phyloP scores from a whole-genome alignment of 2,329 filamentous ascomycete species.

The Fusarium gaditjirri region DNA sequence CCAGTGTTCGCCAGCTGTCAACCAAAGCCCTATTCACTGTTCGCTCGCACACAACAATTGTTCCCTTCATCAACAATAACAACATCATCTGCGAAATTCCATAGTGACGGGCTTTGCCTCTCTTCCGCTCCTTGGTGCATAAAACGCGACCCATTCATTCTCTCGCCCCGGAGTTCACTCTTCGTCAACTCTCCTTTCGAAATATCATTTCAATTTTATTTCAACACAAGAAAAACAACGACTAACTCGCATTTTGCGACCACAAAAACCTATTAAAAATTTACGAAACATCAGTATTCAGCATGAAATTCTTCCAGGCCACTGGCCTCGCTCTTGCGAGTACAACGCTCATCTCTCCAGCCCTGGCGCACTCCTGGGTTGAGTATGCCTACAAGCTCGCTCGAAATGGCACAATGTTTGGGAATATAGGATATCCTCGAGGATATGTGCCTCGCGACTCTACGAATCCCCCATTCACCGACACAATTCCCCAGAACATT shows the following conservation, averaged over 20 bases:
- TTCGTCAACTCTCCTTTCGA: slow-evolving; percentile 26
- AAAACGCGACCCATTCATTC: slow-evolving; percentile 35
- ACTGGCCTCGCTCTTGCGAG: slow-evolving; percentile 38
- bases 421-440: slow-evolving; percentile 78
- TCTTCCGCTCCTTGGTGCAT: slow-evolving; percentile 29
- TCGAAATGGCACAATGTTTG: slow-evolving; percentile 77
- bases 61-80: slow-evolving; percentile 19
- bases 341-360: slow-evolving; percentile 48
- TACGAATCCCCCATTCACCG: slow-evolving; percentile 62
- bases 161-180: slow-evolving; percentile 12
- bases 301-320: slow-evolving; percentile 38
- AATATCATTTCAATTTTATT: slow-evolving; percentile 17
- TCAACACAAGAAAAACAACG: slow-evolving; percentile 13
- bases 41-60: slow-evolving; percentile 28
- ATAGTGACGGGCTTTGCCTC: slow-evolving; percentile 30
- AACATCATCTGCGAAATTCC: slow-evolving; percentile 20
- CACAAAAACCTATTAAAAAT: neutral
- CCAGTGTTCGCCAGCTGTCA: slow-evolving; percentile 40
- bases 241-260: slow-evolving; percentile 3
- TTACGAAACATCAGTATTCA: slow-evolving; percentile 12
- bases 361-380: slow-evolving; percentile 80
- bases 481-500: slow-evolving; percentile 69
- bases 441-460: slow-evolving; percentile 70
- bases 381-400: slow-evolving; percentile 79
- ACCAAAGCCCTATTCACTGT: slow-evolving; percentile 26